A percentile compares a stretch with the other conserved stretches of the same genome.
phyloP scores from a whole-genome alignment of 75 land plant species.

The Gnetum montanum region DNA sequence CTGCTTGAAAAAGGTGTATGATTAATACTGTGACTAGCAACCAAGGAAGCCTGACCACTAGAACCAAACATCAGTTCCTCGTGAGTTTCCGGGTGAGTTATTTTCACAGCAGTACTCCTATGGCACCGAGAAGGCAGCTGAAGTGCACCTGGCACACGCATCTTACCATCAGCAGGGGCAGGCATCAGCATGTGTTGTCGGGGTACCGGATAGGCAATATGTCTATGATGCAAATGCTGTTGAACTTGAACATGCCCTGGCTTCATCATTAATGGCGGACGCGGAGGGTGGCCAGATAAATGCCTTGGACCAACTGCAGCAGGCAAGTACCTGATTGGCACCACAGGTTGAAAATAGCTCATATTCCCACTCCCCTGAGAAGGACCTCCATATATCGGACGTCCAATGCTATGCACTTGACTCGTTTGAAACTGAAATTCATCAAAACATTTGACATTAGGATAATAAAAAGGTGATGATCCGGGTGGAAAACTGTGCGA shows the following conservation, averaged over 20 bases:
- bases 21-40: too few relatives aligned
- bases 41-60: background rate
- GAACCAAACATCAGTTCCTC: slow-evolving; percentile 60
- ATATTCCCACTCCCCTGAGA: too few relatives aligned
- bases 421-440: slow-evolving; percentile 4
- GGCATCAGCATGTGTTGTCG: slow-evolving; percentile 19
- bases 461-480: background rate
- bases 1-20: too few relatives aligned
- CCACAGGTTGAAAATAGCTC: slow-evolving; percentile 16
- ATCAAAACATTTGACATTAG: background rate
- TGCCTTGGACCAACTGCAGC: slow-evolving; percentile 40
- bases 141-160: slow-evolving; percentile 9
- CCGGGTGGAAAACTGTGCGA: background rate
- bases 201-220: background rate
- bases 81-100: slow-evolving; percentile 89
- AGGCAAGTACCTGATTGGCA: slow-evolving; percentile 27
- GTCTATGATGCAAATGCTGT: slow-evolving; percentile 12
- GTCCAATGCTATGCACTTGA: background rate
- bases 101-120: slow-evolving; percentile 56
- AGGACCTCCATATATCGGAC: background rate
- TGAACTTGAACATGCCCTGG: slow-evolving; percentile 43
- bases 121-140: slow-evolving; percentile 7
- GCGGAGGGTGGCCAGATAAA: slow-evolving; percentile 21
- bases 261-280: slow-evolving; percentile 36
- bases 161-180: slow-evolving; percentile 35